Percentiles rank a stretch among this genome's conserved stretches.
Conservation (phyloP, 2,329 filamentous ascomycete species). For the Neophaeococcomyces aloes region DNA sequence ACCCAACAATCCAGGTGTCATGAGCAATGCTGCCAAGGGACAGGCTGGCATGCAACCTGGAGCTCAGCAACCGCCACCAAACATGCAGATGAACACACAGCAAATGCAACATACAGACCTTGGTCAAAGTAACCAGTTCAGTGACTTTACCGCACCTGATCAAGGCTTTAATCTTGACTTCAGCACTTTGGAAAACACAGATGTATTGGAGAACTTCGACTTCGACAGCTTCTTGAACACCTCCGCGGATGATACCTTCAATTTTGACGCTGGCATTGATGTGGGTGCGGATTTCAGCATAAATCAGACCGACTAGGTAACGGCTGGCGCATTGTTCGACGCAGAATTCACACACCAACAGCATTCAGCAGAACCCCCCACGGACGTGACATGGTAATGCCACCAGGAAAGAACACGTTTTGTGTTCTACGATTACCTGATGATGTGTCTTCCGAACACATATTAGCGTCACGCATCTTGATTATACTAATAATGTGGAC, state of each 20-base stretch:
- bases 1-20: slow-evolving; percentile 36
- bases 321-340: neutral
- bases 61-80: slow-evolving; percentile 25
- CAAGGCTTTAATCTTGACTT: slow-evolving; percentile 27
- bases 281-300: slow-evolving; percentile 31
- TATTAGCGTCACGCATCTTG: neutral
- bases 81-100: slow-evolving; percentile 21
- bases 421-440: neutral
- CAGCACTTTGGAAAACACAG: slow-evolving; percentile 35
- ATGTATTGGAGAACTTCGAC: slow-evolving; percentile 48
- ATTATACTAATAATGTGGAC: neutral
- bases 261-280: slow-evolving; percentile 34
- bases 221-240: slow-evolving; percentile 58
- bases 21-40: slow-evolving; percentile 29
- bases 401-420: neutral
- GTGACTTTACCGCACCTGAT: slow-evolving; percentile 13
- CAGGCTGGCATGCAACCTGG: slow-evolving; percentile 22
- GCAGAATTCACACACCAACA: neutral
- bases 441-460: neutral
- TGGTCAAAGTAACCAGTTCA: slow-evolving; percentile 12
- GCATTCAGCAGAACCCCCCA: neutral
- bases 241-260: slow-evolving; percentile 36
- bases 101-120: slow-evolving; percentile 21
- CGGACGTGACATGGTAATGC: slow-evolving; percentile 4
- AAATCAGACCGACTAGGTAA: slow-evolving; percentile 15